Evolutionary conservation across 306 rosid species (phyloP), one percentile per base, ranked within the genome.

Genomic region (Boehmeria nivea): DNA sequence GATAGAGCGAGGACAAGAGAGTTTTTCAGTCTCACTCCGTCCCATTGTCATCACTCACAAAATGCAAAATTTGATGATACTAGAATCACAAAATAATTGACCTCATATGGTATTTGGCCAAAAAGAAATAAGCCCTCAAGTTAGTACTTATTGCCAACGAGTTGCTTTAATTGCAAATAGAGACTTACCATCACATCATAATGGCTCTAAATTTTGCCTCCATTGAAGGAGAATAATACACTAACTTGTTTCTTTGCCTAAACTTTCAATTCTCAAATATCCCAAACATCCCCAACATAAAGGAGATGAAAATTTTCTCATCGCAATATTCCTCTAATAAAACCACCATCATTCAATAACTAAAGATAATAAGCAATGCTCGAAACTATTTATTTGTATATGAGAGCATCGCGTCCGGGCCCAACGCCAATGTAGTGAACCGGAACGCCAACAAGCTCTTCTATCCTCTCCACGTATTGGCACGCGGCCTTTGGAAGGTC

Each of bases 391-490:
- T 91, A 91, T 64, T 91, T 91, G 73, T 49, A 77, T 26, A 91
- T 80, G 61, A 91, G 89, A 6, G 99, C 96, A 69, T 91, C 99
- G 2, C 99, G 96, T 50, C 99, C 95, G 21, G 96, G 95, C 8
- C 99, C 89, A 38, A 91, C 87, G 65, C 99, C 99, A 44, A 87
- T 75, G 78, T 91, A 91, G 74, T 87, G 85, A 59, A 91, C 64
- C 13, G 99, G 99, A 52, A 87, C 69, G 24, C 94, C 95, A 23
- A 73, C 84, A 28, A 85, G 95, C 69, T 93, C 87, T 76, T 87
- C 96, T 57, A 93, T 81, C 82, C 96, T 85, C 78, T 85, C 83
- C 59, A 91, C 89, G 6, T 85, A 91, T 42, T 45, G 64, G 2
- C 76, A 78, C 7, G 99, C 96, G 31, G 83, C 83, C 72, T 72